phyloP scores from a whole-genome alignment of 495 filamentous ascomycete genomes.

The Podospora sp. region DNA sequence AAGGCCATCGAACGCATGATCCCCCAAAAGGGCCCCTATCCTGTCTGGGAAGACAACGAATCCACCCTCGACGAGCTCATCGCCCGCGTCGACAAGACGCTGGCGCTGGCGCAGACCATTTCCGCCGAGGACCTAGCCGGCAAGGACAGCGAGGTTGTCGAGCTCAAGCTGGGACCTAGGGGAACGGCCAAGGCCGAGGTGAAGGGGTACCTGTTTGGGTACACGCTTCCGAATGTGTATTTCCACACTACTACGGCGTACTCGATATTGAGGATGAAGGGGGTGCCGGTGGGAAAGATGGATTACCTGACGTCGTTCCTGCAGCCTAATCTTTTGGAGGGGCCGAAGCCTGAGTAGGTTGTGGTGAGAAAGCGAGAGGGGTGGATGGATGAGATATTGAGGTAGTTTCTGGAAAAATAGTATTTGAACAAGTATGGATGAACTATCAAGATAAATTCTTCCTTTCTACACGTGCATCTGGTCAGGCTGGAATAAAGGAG shows the following conservation, averaged over 20 bases:
- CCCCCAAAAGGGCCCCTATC: conserved; percentile 31
- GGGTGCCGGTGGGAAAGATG: conserved; percentile 58
- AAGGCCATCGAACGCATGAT: conserved; percentile 44
- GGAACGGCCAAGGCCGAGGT: conserved; percentile 39
- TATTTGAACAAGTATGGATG: too few relatives aligned
- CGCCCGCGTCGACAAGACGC: conserved; percentile 42
- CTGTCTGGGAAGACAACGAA: conserved; percentile 41
- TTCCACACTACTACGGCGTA: conserved; percentile 63
- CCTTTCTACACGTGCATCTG: too few relatives aligned
- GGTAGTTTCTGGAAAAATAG: too few relatives aligned
- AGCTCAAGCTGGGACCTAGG: conserved; percentile 26
- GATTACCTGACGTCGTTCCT: conserved; percentile 46
- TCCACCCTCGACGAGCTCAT: conserved; percentile 46
- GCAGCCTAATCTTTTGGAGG: background rate
- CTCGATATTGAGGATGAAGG: conserved; percentile 56
- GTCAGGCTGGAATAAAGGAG: too few relatives aligned
- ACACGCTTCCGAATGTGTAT: conserved; percentile 57
- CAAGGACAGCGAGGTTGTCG: conserved; percentile 31
- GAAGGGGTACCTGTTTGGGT: conserved; percentile 40
- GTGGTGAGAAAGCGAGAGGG: too few relatives aligned
- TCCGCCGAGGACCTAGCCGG: conserved; percentile 43
- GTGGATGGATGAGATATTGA: too few relatives aligned
- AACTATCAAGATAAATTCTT: too few relatives aligned
- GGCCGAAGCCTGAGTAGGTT: too few relatives aligned
- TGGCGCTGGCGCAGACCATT: conserved; percentile 37